Evolutionary conservation across 768 basidiomycete genomes (phyloP), one percentile per base, ranked within the genome.

Genomic region (Phlegmacium glaucopus): DNA sequence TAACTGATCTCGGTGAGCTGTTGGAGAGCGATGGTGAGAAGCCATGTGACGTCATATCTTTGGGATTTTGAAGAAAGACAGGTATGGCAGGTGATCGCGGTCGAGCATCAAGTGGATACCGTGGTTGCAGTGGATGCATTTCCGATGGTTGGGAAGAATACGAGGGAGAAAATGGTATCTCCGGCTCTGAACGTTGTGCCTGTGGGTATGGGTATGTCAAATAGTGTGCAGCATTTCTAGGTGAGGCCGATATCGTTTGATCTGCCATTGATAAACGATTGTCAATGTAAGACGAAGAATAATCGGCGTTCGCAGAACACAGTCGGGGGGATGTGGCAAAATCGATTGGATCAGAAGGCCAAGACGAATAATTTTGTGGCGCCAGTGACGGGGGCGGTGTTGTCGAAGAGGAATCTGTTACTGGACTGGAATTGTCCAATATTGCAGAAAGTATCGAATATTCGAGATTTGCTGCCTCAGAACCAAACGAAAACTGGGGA

Each of bases 381-480:
- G 66, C 29, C 37, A 60, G 49, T 32, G 62, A 60, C 50, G 62
- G 62, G 38, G 69, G 61, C 55, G 72, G 75, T 37, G 72, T 70
- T 15, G 73, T 72, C n/a, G 68, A 71, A 30, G 69, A 60, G 1
- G 62, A 62, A 3, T 74, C 71, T 25, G 77, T 74, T 37, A 75
- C 62, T 6, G 76, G 80, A 61, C 83, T 85, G 28, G 84, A 78
- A 55, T 83, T 88, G 32, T 90, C 92, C 42, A 98, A 77, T 61
- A 98, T 94, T 17, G 87, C 82, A 39, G 90, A 91, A 6, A 98
- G 80, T 55, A 96, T 95, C 40, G 91, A 91, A 67, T 96, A 98
- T 62, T 98, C 95, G 51, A 92, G 74, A 62, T 94, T 94, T 17
- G 92, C 93, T 8, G 90, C 91, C 63, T 94, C 90, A 38, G 90